phyloP scores from a whole-genome alignment of 495 filamentous ascomycete genomes.

The Penicillium dipodomyicola region DNA sequence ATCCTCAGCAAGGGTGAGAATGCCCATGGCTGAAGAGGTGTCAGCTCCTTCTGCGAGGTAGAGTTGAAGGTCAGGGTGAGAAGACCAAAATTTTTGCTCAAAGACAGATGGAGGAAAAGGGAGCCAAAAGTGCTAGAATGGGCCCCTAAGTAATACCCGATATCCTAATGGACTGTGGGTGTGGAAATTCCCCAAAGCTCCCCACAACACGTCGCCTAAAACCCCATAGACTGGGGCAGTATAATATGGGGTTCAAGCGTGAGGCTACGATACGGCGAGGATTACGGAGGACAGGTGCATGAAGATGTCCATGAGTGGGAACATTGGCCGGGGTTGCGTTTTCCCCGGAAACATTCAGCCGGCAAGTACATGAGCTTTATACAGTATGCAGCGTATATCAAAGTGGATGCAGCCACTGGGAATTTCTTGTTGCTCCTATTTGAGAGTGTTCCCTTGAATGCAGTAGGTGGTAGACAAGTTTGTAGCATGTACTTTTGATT shows the following conservation, averaged over 20 bases:
- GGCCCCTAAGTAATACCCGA: constrained; percentile 26
- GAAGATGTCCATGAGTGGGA: constrained; percentile 18
- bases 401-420: constrained; percentile 8
- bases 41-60: constrained; percentile 12
- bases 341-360: constrained; percentile 37
- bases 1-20: constrained; percentile 61
- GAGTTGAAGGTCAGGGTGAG: constrained; percentile 1
- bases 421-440: neutral
- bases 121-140: constrained; percentile 9
- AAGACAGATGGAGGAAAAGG: constrained; percentile 5
- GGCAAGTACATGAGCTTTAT: constrained; percentile 20
- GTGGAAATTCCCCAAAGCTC: constrained; percentile 27
- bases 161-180: constrained; percentile 21
- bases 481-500: neutral
- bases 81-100: constrained; percentile 3
- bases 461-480: neutral
- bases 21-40: constrained; percentile 47
- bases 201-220: constrained; percentile 33
- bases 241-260: constrained; percentile 32
- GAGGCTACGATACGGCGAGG: constrained; percentile 21
- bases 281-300: constrained; percentile 12
- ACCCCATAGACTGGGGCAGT: constrained; percentile 34
- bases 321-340: constrained; percentile 36
- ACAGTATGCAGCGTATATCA: constrained; percentile 21
- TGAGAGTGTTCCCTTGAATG: neutral